A percentile compares a stretch with the other conserved stretches of the same genome.
Conservation (phyloP, 2,329 filamentous ascomycete species). For the Orbilia blumenaviensis region DNA sequence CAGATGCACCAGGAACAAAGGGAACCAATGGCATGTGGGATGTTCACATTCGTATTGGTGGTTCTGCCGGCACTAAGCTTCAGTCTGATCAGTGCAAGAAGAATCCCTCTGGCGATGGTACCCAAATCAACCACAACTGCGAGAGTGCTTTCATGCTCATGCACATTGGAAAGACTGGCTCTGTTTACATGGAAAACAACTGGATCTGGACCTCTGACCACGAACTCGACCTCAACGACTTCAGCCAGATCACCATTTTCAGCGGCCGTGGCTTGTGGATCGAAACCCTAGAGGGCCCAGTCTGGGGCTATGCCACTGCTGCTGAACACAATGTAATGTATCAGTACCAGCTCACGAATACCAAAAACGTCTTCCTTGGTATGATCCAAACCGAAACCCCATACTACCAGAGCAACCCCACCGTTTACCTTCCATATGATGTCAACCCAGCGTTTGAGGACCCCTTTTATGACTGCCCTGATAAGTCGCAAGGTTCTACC, state of each 20-base stretch:
- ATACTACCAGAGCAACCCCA: constrained; percentile 65
- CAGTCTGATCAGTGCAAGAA: constrained; percentile 83
- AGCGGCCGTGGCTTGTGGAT: constrained; percentile 60
- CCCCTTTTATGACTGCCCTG: constrained; percentile 53
- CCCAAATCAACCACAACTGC: constrained; percentile 59
- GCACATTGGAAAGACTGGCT: constrained; percentile 60
- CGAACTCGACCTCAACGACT: constrained; percentile 59
- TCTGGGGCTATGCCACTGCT: constrained; percentile 63
- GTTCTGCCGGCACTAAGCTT: constrained; percentile 81
- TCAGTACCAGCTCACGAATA: constrained; percentile 66
- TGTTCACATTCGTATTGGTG: constrained; percentile 92
- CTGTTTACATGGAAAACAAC: constrained; percentile 64
- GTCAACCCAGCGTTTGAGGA: constrained; percentile 58
- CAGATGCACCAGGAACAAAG: constrained; percentile 59
- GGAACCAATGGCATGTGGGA: constrained; percentile 77
- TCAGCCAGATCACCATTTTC: constrained; percentile 60
- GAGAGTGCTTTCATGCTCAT: constrained; percentile 62
- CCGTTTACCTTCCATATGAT: constrained; percentile 62
- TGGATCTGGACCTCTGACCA: constrained; percentile 65
- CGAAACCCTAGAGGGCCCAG: constrained; percentile 58
- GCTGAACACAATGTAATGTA: constrained; percentile 67
- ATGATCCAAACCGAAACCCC: constrained; percentile 66
- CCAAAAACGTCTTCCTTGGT: constrained; percentile 66
- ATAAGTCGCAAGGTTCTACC: constrained; percentile 42
- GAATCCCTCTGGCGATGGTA: constrained; percentile 60